Conservation (phyloP, 768 basidiomycete genomes). For the Exsudoporus frostii region DNA sequence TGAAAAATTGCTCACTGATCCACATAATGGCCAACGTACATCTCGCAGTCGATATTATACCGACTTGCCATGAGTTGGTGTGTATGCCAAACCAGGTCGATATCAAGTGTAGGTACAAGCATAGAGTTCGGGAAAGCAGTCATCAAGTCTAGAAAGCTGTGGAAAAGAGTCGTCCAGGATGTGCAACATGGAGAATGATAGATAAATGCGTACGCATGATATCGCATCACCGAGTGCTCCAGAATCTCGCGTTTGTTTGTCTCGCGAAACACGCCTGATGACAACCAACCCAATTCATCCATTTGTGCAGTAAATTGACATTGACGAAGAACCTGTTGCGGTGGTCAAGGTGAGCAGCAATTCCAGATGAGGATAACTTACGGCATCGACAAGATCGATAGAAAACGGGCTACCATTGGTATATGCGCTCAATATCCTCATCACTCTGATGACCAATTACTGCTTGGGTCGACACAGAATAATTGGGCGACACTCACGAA, state of each 20-base stretch:
- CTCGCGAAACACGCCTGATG: constrained; percentile 37
- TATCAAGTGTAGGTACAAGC: constrained; percentile 65
- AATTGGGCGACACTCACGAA: constrained; percentile 22
- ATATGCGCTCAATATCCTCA: constrained; percentile 51
- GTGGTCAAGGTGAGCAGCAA: neutral
- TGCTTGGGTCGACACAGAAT: neutral
- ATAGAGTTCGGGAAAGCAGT: constrained; percentile 40
- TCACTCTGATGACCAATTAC: constrained; percentile 28
- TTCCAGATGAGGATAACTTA: constrained; percentile 23
- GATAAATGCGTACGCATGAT: constrained; percentile 48
- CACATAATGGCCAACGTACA: constrained; percentile 42
- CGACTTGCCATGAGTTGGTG: constrained; percentile 54
- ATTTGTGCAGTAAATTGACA: constrained; percentile 54
- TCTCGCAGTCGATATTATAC: constrained; percentile 46
- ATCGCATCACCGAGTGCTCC: constrained; percentile 50
- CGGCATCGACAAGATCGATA: constrained; percentile 55
- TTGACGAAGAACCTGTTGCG: constrained; percentile 50
- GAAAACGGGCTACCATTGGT: constrained; percentile 51
- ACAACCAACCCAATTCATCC: constrained; percentile 50
- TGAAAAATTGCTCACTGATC: constrained; percentile 48
- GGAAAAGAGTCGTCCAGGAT: neutral
- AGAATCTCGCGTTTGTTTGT: constrained; percentile 39
- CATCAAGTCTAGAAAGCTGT: constrained; percentile 56
- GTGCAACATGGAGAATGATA: neutral
- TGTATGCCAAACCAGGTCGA: constrained; percentile 75